These are phyloP conservation scores for Phytophthora pinifolia DNA, from an alignment of 352 stramenopile species.

Conservation along the genomic window DNA sequence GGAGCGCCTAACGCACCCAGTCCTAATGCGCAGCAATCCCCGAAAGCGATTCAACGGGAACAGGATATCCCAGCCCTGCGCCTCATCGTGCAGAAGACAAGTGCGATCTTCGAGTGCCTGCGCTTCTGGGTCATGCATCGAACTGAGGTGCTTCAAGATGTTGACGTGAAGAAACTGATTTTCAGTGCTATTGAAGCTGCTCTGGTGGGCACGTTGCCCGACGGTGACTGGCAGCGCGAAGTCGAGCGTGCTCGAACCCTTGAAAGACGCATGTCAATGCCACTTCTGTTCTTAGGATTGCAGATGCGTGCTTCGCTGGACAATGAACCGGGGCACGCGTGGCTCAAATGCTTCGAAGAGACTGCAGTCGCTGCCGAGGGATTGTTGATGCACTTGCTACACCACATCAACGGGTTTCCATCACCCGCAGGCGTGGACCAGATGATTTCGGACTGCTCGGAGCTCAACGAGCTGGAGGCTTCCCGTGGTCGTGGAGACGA, in stretches of 20 bases:
- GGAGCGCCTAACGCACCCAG: slow-evolving; percentile 27
- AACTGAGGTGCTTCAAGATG: slow-evolving; percentile 70
- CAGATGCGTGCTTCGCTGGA: slow-evolving; percentile 84
- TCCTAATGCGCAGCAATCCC: slow-evolving; percentile 14
- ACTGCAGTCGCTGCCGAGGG: slow-evolving; percentile 80
- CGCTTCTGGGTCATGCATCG: slow-evolving; percentile 86
- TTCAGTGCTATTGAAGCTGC: slow-evolving; percentile 86
- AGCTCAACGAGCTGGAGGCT: slow-evolving; percentile 55
- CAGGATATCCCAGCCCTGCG: slow-evolving; percentile 71
- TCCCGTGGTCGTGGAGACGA: slow-evolving; percentile 30
- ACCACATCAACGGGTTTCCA: slow-evolving; percentile 86
- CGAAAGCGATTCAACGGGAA: slow-evolving; percentile 25
- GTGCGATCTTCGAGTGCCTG: slow-evolving; percentile 83
- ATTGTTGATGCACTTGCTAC: slow-evolving; percentile 82
- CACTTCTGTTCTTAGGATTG: slow-evolving; percentile 79
- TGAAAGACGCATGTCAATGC: slow-evolving; percentile 77
- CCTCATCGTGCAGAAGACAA: slow-evolving; percentile 83
- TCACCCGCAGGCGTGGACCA: slow-evolving; percentile 83
- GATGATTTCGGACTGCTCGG: slow-evolving; percentile 79
- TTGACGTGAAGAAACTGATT: slow-evolving; percentile 80
- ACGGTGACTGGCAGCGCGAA: slow-evolving; percentile 79
- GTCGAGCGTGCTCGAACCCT: slow-evolving; percentile 69
- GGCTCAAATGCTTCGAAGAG: slow-evolving; percentile 85
- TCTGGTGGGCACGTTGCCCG: slow-evolving; percentile 76
- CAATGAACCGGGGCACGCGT: slow-evolving; percentile 65